Conservation (phyloP, 805 yeast species). For the Cyberlindnera sargentensis region DNA sequence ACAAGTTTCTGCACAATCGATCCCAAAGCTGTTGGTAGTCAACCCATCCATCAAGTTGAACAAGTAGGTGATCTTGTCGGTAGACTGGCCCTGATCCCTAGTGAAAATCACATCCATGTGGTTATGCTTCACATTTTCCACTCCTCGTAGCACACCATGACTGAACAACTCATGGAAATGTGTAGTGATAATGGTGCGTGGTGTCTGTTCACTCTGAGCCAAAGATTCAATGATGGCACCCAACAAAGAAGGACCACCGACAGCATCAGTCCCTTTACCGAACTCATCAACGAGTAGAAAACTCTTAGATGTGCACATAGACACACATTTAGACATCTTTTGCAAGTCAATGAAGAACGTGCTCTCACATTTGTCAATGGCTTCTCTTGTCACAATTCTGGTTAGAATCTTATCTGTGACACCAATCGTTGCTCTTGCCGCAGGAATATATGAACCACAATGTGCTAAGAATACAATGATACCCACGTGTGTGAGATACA, state of each 20-base stretch:
- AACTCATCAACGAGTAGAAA: slow-evolving; percentile 45
- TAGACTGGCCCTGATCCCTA: not conserved
- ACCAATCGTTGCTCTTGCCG: slow-evolving; percentile 37
- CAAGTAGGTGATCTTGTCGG: slow-evolving; percentile 24
- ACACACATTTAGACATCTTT: slow-evolving; percentile 37
- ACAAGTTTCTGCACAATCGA: slow-evolving; percentile 34
- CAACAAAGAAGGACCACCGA: slow-evolving; percentile 39
- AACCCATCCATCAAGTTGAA: slow-evolving; percentile 28
- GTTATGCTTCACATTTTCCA: slow-evolving; percentile 24
- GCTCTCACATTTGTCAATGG: slow-evolving; percentile 34
- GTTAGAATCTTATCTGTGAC: slow-evolving; percentile 42
- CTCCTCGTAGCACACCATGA: slow-evolving; percentile 15
- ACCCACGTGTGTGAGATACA: slow-evolving; percentile 41
- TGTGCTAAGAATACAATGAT: slow-evolving; percentile 43
- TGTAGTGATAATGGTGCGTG: slow-evolving; percentile 31
- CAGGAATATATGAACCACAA: slow-evolving; percentile 50
- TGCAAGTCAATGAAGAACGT: slow-evolving; percentile 44
- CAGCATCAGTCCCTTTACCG: slow-evolving; percentile 45
- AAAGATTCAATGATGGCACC: slow-evolving; percentile 31
- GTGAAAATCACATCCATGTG: slow-evolving; percentile 28
- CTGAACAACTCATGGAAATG: slow-evolving; percentile 38
- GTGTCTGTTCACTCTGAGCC: slow-evolving; percentile 4
- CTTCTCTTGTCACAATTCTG: slow-evolving; percentile 36
- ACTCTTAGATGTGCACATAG: slow-evolving; percentile 32
- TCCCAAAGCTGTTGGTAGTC: slow-evolving; percentile 29